Evolutionary conservation across 768 basidiomycete genomes (phyloP).

Genomic region (Rhodotorula kratochvilovae): DNA sequence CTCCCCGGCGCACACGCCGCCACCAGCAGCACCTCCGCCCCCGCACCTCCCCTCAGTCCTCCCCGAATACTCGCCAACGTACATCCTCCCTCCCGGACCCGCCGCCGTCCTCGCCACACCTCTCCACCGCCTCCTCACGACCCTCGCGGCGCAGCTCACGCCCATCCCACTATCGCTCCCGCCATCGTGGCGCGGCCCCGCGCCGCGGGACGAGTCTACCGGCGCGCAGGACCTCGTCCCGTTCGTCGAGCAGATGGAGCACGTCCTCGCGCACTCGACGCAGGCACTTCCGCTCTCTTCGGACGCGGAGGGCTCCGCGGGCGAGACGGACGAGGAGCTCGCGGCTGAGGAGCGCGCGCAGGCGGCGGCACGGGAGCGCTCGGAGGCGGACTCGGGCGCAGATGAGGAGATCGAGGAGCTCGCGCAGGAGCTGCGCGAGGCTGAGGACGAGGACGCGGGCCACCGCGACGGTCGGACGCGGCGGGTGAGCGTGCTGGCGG

Average conservation of each 20-base stretch:
- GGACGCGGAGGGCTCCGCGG: neutral
- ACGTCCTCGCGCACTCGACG: neutral
- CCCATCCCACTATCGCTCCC: conserved; percentile 1
- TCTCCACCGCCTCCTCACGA: conserved; percentile 3
- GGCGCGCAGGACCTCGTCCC: neutral
- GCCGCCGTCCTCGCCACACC: neutral
- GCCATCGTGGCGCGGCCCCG: neutral
- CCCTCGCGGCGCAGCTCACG: neutral
- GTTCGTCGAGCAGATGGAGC: conserved; percentile 11
- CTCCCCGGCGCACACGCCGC: too few relatives aligned
- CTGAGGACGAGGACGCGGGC: too few relatives aligned
- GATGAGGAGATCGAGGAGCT: too few relatives aligned
- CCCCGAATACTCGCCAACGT: neutral
- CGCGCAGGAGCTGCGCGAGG: too few relatives aligned
- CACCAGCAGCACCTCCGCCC: neutral
- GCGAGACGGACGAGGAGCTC: too few relatives aligned
- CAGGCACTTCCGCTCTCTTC: neutral
- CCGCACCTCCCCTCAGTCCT: neutral
- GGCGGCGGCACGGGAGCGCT: too few relatives aligned
- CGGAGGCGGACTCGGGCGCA: too few relatives aligned
- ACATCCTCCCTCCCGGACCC: neutral
- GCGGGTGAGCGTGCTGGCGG: too few relatives aligned
- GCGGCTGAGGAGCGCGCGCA: too few relatives aligned
- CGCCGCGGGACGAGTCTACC: neutral
- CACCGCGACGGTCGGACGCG: too few relatives aligned